These are phyloP conservation scores for Ostreobium quekettii DNA, from an alignment of 139 green algal species.

Conservation along the genomic window DNA sequence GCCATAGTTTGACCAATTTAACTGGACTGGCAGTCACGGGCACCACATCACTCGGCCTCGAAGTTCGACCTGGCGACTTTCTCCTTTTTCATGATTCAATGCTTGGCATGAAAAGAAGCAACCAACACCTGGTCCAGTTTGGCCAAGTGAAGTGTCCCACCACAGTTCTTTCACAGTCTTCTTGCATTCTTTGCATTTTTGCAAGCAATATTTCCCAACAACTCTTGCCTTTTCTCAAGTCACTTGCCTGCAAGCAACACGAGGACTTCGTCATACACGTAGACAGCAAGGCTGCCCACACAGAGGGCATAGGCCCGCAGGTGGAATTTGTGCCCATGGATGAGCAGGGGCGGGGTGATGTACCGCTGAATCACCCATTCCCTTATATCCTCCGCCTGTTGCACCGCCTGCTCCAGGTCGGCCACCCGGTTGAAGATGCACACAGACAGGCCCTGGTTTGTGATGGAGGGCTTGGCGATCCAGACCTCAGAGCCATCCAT, in stretches of 20 bases:
- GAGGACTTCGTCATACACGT: slow-evolving; percentile 27
- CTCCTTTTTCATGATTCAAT: too few species aligned
- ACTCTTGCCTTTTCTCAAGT: too few species aligned
- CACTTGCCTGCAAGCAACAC: slow-evolving; percentile 25
- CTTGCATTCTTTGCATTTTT: too few species aligned
- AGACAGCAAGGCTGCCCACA: slow-evolving; percentile 30
- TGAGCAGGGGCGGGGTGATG: slow-evolving; percentile 28
- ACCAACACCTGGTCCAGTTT: too few species aligned
- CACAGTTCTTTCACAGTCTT: too few species aligned
- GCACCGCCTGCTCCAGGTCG: neutral
- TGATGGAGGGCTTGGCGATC: slow-evolving; percentile 44
- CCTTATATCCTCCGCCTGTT: slow-evolving; percentile 20
- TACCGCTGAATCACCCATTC: slow-evolving; percentile 50
- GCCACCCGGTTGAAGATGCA: slow-evolving; percentile 27
- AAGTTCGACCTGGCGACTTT: too few species aligned
- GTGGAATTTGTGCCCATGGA: slow-evolving; percentile 35
- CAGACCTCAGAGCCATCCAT: slow-evolving; percentile 23
- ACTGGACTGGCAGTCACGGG: too few species aligned
- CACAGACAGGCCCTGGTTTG: slow-evolving; percentile 34
- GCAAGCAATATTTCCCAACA: too few species aligned
- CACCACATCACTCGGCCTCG: too few species aligned
- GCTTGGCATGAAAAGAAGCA: too few species aligned
- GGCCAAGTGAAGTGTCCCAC: too few species aligned
- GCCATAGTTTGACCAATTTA: too few species aligned
- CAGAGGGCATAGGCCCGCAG: slow-evolving; percentile 35